Percentiles rank a stretch among this genome's conserved stretches.
phyloP scores from a whole-genome alignment of 108 stramenopile genomes.

The Nannochloropsis salina region DNA sequence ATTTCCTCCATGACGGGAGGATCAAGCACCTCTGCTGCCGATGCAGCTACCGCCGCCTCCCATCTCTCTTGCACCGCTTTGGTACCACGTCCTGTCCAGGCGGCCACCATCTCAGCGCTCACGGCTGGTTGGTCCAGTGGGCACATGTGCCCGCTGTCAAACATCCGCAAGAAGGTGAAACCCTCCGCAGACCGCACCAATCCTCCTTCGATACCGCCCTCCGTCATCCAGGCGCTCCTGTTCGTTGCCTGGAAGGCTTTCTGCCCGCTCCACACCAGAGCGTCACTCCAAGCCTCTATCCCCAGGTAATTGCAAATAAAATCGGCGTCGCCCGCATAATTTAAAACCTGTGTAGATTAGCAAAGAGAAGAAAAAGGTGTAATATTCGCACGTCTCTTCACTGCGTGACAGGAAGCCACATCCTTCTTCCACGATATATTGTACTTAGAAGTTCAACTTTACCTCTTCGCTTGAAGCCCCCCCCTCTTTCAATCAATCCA shows the following conservation, averaged over 20 bases:
- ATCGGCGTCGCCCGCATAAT: slow-evolving; percentile 66
- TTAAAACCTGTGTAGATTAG: not conserved
- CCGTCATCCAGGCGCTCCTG: slow-evolving; percentile 52
- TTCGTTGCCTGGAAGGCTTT: slow-evolving; percentile 73
- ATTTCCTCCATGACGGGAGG: not conserved
- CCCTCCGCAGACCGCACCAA: slow-evolving; percentile 64
- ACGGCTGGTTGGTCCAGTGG: slow-evolving; percentile 53
- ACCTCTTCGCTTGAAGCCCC: not conserved
- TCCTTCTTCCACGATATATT: too few relatives aligned
- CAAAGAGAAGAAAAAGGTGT: not conserved
- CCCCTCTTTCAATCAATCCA: not conserved
- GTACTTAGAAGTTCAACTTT: not conserved
- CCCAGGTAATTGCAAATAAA: slow-evolving; percentile 97
- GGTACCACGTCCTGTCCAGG: not conserved
- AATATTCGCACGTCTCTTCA: too few relatives aligned
- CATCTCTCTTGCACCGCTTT: not conserved
- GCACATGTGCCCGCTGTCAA: slow-evolving; percentile 58
- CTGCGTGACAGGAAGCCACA: too few relatives aligned
- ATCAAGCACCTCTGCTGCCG: not conserved
- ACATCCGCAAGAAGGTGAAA: slow-evolving; percentile 71
- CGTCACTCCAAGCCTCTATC: slow-evolving; percentile 83
- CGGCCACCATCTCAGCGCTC: slow-evolving; percentile 10
- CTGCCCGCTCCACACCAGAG: slow-evolving; percentile 73
- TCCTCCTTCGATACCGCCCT: slow-evolving; percentile 62
- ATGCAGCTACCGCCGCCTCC: not conserved